These are phyloP conservation scores for Macrophomina pseudophaseolina DNA, from an alignment of 2,329 filamentous ascomycete genomes.

Conservation along the genomic window DNA sequence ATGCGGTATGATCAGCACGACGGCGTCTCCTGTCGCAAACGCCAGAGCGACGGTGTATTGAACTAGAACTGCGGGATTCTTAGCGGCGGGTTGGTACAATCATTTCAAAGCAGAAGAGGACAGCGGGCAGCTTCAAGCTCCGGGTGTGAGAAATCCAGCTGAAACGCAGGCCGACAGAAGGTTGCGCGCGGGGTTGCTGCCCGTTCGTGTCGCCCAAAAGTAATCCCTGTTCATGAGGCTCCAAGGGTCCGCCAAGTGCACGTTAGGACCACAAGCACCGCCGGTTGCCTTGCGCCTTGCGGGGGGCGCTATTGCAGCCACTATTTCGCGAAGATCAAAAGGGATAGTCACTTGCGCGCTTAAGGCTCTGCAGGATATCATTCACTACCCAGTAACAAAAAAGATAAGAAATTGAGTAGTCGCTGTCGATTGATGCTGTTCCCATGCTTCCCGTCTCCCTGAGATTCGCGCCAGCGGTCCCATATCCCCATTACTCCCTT, in stretches of 20 bases:
- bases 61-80: neutral
- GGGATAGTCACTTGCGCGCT: conserved; percentile 17
- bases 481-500: conserved; percentile 20
- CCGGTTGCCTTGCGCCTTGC: neutral
- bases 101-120: neutral
- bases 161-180: neutral
- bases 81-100: neutral
- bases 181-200: neutral
- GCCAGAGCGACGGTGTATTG: neutral
- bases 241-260: conserved; percentile 14
- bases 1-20: conserved; percentile 7
- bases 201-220: neutral
- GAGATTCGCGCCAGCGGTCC: conserved; percentile 20
- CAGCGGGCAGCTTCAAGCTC: neutral
- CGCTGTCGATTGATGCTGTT: conserved; percentile 21
- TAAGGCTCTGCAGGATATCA: conserved; percentile 14
- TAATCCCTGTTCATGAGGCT: neutral
- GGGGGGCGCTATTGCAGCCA: neutral
- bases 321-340: neutral
- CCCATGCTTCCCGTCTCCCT: conserved; percentile 10
- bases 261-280: neutral
- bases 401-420: conserved; percentile 19
- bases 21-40: conserved; percentile 12
- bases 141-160: neutral
- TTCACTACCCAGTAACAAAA: conserved; percentile 20